A percentile compares a stretch with the other conserved stretches of the same genome.
These are phyloP conservation scores for Thymus quinquecostatus DNA, from an alignment of 257 asterid genomes.

Conservation along the genomic window DNA sequence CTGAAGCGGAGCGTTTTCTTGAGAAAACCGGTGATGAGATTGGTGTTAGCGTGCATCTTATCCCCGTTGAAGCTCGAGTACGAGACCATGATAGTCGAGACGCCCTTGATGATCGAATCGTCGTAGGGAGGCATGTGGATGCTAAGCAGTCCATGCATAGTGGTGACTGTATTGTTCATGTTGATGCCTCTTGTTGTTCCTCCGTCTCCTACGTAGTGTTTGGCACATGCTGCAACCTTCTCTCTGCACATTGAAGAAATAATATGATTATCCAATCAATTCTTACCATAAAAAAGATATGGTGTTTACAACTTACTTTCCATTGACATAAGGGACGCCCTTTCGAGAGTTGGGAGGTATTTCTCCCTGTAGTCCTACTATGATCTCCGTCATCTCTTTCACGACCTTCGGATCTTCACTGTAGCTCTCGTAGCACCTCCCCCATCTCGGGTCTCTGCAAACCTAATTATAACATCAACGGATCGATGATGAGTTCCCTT, in stretches of 20 bases:
- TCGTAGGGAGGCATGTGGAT: conserved; percentile 49
- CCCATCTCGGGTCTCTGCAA: conserved; percentile 51
- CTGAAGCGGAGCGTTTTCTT: conserved; percentile 45
- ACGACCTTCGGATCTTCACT: conserved; percentile 51
- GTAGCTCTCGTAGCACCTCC: conserved; percentile 52
- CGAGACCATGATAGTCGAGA: conserved; percentile 48
- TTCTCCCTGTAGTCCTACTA: conserved; percentile 47
- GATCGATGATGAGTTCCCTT: background rate
- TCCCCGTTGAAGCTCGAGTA: conserved; percentile 51
- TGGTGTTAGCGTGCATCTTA: conserved; percentile 52
- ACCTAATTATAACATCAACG: conserved; percentile 22
- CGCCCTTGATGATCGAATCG: conserved; percentile 50
- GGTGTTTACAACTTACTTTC: conserved; percentile 29
- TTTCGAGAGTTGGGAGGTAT: conserved; percentile 37
- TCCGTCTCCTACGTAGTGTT: conserved; percentile 60
- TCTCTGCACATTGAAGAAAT: conserved; percentile 23
- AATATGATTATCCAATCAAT: no score
- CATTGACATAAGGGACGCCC: conserved; percentile 43
- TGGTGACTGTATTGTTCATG: conserved; percentile 38
- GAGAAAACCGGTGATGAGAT: conserved; percentile 44
- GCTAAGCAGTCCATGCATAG: conserved; percentile 40
- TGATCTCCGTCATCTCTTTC: conserved; percentile 41
- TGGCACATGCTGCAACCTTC: conserved; percentile 52
- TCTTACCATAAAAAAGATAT: background rate
- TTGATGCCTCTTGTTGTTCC: conserved; percentile 55